Evolutionary conservation across 306 rosid species (phyloP).

Genomic region (barrel medic (Medicago truncatula)): MtrunA17r5.0-ANR NC_053048.1:55282001-55282500

Average conservation of each 20-base stretch:
- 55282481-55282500: conserved; percentile 79
- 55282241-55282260: conserved; percentile 11
- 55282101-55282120: not conserved
- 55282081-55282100: conserved; percentile 30
- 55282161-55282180: conserved; percentile 29
- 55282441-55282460: conserved; percentile 69
- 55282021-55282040: conserved; percentile 15
- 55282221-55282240: not conserved
- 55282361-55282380: conserved; percentile 95
- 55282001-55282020: not conserved
- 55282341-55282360: conserved; percentile 80
- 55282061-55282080: conserved; percentile 33
- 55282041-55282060: conserved; percentile 33
- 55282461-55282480: conserved; percentile 66
- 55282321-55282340: conserved; percentile 79
- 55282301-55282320: conserved; percentile 71
- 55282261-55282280: conserved; percentile 60
- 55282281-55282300: conserved; percentile 64
- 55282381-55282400: conserved; percentile 87
- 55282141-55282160: not conserved
- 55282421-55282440: conserved; percentile 58
- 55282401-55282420: conserved; percentile 73
- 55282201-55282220: conserved; percentile 23
- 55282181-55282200: too few relatives aligned
- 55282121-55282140: not conserved